Conservation (phyloP, 2,329 filamentous ascomycete genomes). For the Seiridium cupressi region DNA sequence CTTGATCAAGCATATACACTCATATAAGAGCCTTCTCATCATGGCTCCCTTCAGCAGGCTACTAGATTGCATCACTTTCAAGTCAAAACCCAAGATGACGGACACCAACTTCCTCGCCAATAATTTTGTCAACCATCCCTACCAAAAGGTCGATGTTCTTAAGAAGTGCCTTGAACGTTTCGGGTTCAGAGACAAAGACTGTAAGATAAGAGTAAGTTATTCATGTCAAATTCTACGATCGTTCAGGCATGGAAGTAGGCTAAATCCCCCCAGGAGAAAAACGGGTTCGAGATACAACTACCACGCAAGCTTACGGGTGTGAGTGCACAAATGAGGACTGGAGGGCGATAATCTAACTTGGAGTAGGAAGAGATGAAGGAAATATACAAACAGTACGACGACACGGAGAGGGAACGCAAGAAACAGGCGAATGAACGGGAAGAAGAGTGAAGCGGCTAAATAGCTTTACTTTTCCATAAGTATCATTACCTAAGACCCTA, state of each 20-base stretch:
- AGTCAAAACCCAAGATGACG: background rate
- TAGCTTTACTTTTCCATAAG: background rate
- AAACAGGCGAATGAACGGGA: background rate
- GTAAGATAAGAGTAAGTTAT: background rate
- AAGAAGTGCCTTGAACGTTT: background rate
- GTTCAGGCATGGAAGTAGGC: background rate
- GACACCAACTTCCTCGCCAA: background rate
- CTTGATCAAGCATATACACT: background rate
- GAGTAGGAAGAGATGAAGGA: background rate
- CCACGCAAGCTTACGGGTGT: background rate
- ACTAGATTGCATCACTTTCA: background rate
- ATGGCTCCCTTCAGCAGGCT: background rate
- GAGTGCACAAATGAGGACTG: background rate
- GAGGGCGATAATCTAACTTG: background rate
- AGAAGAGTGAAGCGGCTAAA: background rate
- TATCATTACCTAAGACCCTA: background rate
- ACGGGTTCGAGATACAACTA: background rate
- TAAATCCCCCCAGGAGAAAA: background rate
- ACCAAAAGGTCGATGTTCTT: background rate
- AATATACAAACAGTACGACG: background rate
- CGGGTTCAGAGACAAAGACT: background rate
- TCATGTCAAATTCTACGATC: background rate
- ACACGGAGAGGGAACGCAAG: background rate
- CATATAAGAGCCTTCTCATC: background rate
- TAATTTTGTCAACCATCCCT: background rate